Conservation (phyloP, 495 filamentous ascomycete species). For the Talaromyces ruber region DNA sequence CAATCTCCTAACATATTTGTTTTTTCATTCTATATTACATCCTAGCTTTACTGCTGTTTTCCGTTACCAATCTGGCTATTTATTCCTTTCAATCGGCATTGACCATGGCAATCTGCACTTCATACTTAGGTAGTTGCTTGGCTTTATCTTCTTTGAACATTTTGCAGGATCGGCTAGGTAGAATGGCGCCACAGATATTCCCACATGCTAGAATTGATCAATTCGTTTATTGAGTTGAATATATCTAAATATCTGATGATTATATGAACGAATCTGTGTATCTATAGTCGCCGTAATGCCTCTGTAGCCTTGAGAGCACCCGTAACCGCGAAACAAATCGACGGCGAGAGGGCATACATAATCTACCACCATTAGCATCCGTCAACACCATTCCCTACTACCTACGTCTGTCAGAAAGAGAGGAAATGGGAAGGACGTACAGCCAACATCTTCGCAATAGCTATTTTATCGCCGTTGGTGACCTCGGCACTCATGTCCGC, state of each 20-base stretch:
- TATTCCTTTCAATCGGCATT: neutral
- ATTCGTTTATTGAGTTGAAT: neutral
- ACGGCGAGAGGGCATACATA: slow-evolving; percentile 42
- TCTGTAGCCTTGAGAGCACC: slow-evolving; percentile 42
- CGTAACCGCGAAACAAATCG: slow-evolving; percentile 44
- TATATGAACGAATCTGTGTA: neutral
- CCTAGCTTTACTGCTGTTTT: neutral
- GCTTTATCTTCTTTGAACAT: neutral
- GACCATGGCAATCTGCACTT: neutral
- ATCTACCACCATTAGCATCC: slow-evolving; percentile 22
- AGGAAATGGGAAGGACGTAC: slow-evolving; percentile 27
- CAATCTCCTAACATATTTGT: neutral
- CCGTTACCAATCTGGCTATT: neutral
- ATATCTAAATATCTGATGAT: neutral
- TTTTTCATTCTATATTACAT: neutral
- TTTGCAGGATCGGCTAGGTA: slow-evolving; percentile 2
- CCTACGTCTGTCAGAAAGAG: neutral
- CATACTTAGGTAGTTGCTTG: neutral
- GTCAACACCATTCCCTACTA: too few species aligned
- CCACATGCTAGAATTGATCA: neutral
- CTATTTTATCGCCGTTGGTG: slow-evolving; percentile 52
- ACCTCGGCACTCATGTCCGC: slow-evolving; percentile 52
- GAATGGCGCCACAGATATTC: slow-evolving; percentile 1
- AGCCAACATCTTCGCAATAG: slow-evolving; percentile 61
- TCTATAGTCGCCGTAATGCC: slow-evolving; percentile 9